These are phyloP conservation scores for Linderniella brevidens DNA, from an alignment of 257 asterid species.

Conservation along the genomic window DNA sequence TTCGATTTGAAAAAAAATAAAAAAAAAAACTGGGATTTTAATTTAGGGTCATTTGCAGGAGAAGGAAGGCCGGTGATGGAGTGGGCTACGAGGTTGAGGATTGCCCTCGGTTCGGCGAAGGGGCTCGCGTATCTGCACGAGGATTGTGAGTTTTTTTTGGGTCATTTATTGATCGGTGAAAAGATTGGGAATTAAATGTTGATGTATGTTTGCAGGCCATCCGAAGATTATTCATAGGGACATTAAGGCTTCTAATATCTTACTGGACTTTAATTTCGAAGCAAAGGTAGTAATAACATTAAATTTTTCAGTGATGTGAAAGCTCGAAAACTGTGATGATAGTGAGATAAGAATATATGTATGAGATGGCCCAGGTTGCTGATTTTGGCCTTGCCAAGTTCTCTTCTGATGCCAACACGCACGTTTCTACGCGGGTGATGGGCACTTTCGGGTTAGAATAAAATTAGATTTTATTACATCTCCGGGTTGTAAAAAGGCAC, in stretches of 20 bases:
- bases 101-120: conserved; percentile 45
- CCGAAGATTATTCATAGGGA: conserved; percentile 73
- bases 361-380: conserved; percentile 41
- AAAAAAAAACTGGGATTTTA: background rate
- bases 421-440: conserved; percentile 69
- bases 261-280: conserved; percentile 52
- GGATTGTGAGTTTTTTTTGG: conserved; percentile 7
- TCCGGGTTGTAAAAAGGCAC: background rate
- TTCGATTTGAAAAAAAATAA: background rate
- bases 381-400: conserved; percentile 72
- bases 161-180: background rate
- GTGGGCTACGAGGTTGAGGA: conserved; percentile 33
- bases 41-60: conserved; percentile 13
- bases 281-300: conserved; percentile 35
- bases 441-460: conserved; percentile 62
- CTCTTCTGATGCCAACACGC: conserved; percentile 45
- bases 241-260: conserved; percentile 63
- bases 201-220: conserved; percentile 24
- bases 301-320: background rate
- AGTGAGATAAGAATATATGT: conserved; percentile 2
- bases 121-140: conserved; percentile 52
- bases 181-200: background rate
- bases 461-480: background rate
- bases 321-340: background rate
- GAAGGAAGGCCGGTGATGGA: conserved; percentile 39